Conservation (phyloP, 208 protist species). For the Crithidia sp. region DNA sequence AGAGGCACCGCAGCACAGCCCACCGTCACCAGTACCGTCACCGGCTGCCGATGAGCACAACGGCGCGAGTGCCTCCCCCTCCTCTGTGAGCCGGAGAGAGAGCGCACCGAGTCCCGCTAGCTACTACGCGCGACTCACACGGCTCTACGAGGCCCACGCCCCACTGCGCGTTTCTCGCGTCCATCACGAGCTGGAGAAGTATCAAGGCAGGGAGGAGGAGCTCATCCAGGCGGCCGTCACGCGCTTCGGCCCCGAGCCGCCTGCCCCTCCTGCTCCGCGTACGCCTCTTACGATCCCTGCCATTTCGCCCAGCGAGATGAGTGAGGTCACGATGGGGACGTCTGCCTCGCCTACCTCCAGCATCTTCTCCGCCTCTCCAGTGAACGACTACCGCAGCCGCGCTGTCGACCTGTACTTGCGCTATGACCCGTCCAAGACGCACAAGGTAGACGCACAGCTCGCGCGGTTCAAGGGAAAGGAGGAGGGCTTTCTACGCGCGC, state of each 20-base stretch:
- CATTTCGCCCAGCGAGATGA: constrained; percentile 1
- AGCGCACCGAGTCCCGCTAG: not conserved
- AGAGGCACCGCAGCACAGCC: not conserved
- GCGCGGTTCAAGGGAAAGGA: constrained; percentile 38
- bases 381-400: constrained; percentile 1
- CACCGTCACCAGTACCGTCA: too few relatives aligned
- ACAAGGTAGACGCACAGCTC: constrained; percentile 44
- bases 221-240: constrained; percentile 28
- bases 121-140: constrained; percentile 38
- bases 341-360: not conserved
- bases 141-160: constrained; percentile 49
- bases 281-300: not conserved
- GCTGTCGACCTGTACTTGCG: constrained; percentile 29
- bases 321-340: constrained; percentile 3
- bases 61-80: too few relatives aligned
- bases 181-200: constrained; percentile 45
- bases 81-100: too few relatives aligned
- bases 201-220: constrained; percentile 52
- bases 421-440: constrained; percentile 37
- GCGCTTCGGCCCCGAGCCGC: constrained; percentile 13
- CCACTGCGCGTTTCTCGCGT: constrained; percentile 42
- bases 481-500: constrained; percentile 27
- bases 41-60: too few relatives aligned
- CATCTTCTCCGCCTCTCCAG: not conserved
- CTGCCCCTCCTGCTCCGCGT: not conserved